Evolutionary conservation across 1,284 basidiomycete genomes (phyloP), one percentile per base, ranked within the genome.

Genomic region (Malassezia pachydermatis): DNA sequence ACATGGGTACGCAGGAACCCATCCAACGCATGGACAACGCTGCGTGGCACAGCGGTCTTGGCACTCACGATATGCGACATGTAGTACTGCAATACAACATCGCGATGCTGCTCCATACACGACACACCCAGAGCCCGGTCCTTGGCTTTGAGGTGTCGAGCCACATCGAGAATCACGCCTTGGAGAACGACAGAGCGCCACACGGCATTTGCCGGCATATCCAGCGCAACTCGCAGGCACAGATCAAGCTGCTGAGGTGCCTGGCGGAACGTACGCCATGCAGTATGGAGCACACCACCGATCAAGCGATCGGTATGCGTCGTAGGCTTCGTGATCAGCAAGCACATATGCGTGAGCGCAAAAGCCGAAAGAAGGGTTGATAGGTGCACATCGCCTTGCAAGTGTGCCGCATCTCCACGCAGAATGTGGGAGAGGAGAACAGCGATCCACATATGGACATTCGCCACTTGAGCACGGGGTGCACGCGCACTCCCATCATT

Each of bases 371-470:
- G 49, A 14, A 62, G 57, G 6, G 57, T 35, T 1, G 49, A 45
- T 48, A 55, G 59, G 32, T 50, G 43, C 2, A 57, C 43, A 10
- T 52, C 48, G 4, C 47, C 24, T 27, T 35, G 34, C 7, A 41
- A 16, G 24, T 45, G 46, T 11, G 27, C 19, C 8, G 25, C 22
- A 4, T 28, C 30, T 11, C 20, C 45, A 8, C 17, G 8, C 2
- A 73, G 2, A 77, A 74, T 2, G 75, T 72, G 1, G 74, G 44
- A 58, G 80, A 80, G 50, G 33, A 86, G 70, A 11, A 76, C 77
- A 62, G 81, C 83, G 6, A 79, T 75, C 84, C 86, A 88, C 57
- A 76, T 80, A 28, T 86, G 75, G 5, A 88, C 77, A 16, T 84
- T 79, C 63, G 83, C 84, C 27, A 83, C 62, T 55, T 83, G 79